phyloP scores from a whole-genome alignment of 345 rosid genomes.

The Eutrema yunnanense region DNA sequence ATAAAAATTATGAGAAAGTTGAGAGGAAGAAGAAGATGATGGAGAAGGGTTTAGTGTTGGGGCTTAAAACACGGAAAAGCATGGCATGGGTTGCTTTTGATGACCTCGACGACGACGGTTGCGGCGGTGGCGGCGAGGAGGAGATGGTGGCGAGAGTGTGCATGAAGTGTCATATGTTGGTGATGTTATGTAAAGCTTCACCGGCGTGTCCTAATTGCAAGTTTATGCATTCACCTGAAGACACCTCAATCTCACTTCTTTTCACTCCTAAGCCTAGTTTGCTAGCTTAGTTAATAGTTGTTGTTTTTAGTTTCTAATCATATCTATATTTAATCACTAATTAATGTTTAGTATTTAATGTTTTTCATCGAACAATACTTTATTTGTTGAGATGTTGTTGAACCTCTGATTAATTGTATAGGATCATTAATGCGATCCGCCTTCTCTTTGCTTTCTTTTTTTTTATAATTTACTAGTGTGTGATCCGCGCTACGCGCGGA shows the following conservation, averaged over 20 bases:
- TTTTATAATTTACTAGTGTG: too few relatives aligned
- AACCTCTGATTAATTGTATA: background rate
- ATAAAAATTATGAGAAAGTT: conserved; percentile 7
- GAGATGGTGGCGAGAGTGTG: conserved; percentile 79
- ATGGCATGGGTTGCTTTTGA: conserved; percentile 41
- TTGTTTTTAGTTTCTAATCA: background rate
- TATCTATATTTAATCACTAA: background rate
- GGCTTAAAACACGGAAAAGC: background rate
- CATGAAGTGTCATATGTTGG: conserved; percentile 65
- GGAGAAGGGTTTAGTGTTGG: conserved; percentile 2
- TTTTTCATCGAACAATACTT: background rate
- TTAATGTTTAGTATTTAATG: background rate
- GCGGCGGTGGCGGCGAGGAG: conserved; percentile 16
- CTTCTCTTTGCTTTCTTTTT: too few relatives aligned
- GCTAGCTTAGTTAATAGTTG: background rate
- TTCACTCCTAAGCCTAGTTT: conserved; percentile 14
- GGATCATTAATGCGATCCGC: background rate
- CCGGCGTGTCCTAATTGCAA: conserved; percentile 86
- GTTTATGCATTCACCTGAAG: conserved; percentile 50
- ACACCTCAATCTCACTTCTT: conserved; percentile 1
- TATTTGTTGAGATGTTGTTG: conserved; percentile 15
- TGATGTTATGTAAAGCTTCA: conserved; percentile 62
- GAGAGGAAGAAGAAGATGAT: background rate
- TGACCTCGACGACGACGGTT: conserved; percentile 20
- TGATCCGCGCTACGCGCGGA: too few relatives aligned